These are phyloP conservation scores for Saturnispora zaruensis DNA, from an alignment of 805 yeast species.

Conservation along the genomic window DNA sequence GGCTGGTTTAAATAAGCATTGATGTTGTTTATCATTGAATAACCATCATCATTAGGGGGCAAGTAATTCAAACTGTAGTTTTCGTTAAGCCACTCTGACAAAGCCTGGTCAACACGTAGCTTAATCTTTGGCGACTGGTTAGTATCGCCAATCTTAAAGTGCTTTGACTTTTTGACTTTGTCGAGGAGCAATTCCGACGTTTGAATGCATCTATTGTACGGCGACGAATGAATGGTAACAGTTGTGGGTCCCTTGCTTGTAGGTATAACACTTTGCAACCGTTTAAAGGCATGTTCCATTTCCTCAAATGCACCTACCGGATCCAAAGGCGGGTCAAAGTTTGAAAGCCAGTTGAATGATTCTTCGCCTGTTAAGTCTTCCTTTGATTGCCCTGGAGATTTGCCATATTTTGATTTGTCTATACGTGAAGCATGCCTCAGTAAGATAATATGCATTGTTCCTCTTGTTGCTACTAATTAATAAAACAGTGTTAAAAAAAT, in stretches of 20 bases:
- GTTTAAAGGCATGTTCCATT: slow-evolving; percentile 23
- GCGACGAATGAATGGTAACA: slow-evolving; percentile 33
- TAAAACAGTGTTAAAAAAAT: not conserved
- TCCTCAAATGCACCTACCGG: slow-evolving; percentile 18
- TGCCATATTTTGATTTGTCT: slow-evolving; percentile 20
- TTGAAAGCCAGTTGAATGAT: slow-evolving; percentile 27
- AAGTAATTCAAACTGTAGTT: slow-evolving; percentile 31
- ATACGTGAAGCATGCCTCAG: slow-evolving; percentile 28
- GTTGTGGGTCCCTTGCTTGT: slow-evolving; percentile 9
- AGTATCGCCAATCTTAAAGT: slow-evolving; percentile 1
- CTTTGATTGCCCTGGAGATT: slow-evolving; percentile 10
- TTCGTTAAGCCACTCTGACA: slow-evolving; percentile 37
- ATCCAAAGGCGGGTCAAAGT: slow-evolving; percentile 31
- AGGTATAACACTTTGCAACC: slow-evolving; percentile 20
- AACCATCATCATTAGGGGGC: slow-evolving; percentile 41
- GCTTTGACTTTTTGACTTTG: slow-evolving; percentile 12
- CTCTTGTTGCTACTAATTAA: not conserved
- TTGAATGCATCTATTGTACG: slow-evolving; percentile 37
- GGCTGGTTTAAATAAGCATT: slow-evolving; percentile 29
- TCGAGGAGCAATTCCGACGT: slow-evolving; percentile 29
- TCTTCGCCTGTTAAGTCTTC: slow-evolving; percentile 9
- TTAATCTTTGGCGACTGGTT: slow-evolving; percentile 12
- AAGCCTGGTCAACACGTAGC: slow-evolving; percentile 33
- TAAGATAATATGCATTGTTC: slow-evolving; percentile 27
- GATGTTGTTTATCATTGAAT: slow-evolving; percentile 31